Evolutionary conservation across 176 grass and related monocot species (phyloP).

Genomic region (Phragmites australis): DNA sequence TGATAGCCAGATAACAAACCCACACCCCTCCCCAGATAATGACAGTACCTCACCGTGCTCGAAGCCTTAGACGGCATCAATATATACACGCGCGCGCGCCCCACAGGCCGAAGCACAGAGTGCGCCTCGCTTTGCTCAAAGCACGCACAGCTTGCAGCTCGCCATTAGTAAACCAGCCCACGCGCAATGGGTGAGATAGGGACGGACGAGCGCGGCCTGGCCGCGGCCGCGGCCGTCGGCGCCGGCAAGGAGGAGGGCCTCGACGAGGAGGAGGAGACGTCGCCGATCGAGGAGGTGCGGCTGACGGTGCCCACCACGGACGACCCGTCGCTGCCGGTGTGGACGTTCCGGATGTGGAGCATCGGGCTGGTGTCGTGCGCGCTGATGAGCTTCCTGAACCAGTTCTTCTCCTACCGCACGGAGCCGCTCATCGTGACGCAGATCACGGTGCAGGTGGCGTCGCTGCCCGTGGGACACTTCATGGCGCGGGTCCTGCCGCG

Average conservation of each 20-base stretch:
- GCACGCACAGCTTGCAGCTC: neutral
- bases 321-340: constrained; percentile 78
- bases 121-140: neutral
- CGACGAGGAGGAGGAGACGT: constrained; percentile 25
- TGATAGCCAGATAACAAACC: neutral
- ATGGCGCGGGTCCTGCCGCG: constrained; percentile 57
- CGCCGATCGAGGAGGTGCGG: constrained; percentile 77
- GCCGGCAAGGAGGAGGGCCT: neutral
- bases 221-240: neutral
- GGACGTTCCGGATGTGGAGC: constrained; percentile 94
- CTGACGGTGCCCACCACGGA: constrained; percentile 67
- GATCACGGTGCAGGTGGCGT: constrained; percentile 89
- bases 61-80: neutral
- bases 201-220: constrained; percentile 42
- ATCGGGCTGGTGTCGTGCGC: constrained; percentile 68
- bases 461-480: constrained; percentile 80
- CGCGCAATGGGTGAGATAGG: constrained; percentile 46
- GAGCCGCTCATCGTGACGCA: constrained; percentile 85
- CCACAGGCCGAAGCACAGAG: neutral
- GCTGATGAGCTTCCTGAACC: constrained; percentile 86
- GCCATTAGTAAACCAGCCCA: constrained; percentile 31
- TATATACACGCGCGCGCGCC: neutral
- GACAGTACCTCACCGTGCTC: no score
- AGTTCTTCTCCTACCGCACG: constrained; percentile 87
- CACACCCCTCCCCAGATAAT: neutral